Percentiles rank a stretch among this genome's conserved stretches.
phyloP scores from a whole-genome alignment of 306 rosid genomes.

The Castanea mollissima region DNA sequence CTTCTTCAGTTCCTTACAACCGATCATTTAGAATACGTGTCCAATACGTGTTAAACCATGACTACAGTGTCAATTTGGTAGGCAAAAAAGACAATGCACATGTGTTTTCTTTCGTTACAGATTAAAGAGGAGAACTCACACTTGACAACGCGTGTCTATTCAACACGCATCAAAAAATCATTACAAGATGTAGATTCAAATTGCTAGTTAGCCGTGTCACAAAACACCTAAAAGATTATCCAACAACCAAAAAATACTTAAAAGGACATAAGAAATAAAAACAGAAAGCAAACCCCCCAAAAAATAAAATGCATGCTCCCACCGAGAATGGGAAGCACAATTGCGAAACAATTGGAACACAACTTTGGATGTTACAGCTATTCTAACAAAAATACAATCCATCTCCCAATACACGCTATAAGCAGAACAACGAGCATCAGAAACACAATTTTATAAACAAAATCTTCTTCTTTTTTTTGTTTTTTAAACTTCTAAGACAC shows the following conservation, averaged over 20 bases:
- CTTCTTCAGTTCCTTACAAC: neutral
- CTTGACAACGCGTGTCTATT: neutral
- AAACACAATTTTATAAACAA: neutral
- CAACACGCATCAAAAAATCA: neutral
- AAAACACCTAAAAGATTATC: neutral
- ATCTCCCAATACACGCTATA: neutral
- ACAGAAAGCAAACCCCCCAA: neutral
- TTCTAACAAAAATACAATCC: constrained; percentile 17
- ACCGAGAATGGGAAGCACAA: neutral
- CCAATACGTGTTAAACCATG: neutral
- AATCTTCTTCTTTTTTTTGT: too few relatives aligned
- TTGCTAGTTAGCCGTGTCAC: neutral
- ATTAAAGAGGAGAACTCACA: neutral
- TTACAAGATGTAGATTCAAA: neutral
- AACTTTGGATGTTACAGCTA: neutral
- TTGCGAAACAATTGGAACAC: neutral
- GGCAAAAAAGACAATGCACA: neutral
- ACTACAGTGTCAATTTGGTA: neutral
- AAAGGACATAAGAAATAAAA: neutral
- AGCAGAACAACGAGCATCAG: neutral
- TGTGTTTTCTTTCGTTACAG: neutral
- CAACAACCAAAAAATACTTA: neutral
- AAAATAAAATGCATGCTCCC: neutral
- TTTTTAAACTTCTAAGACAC: neutral
- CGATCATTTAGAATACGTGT: neutral